Evolutionary conservation across 495 filamentous ascomycete genomes (phyloP).

Genomic region (Daldinia vernicosa): DNA sequence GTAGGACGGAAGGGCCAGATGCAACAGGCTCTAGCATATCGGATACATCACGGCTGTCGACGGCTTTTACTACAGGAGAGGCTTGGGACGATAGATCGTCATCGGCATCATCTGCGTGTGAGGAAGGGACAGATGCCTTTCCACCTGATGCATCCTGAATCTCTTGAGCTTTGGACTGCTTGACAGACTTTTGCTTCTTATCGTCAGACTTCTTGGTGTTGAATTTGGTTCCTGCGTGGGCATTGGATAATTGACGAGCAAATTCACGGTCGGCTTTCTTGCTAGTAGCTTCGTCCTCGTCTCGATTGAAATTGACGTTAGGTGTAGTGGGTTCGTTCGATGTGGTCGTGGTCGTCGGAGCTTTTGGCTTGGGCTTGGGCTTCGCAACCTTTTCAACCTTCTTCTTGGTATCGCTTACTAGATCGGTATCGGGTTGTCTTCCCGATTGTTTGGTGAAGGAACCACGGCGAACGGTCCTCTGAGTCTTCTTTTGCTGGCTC

Average conservation of each 20-base stretch:
- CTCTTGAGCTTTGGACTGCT: slow-evolving; percentile 62
- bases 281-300: slow-evolving; percentile 47
- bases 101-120: slow-evolving; percentile 82
- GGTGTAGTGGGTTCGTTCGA: slow-evolving; percentile 26
- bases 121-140: slow-evolving; percentile 68
- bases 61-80: slow-evolving; percentile 67
- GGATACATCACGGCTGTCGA: slow-evolving; percentile 68
- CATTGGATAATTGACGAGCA: slow-evolving; percentile 71
- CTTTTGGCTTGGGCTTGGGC: slow-evolving; percentile 45
- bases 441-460: slow-evolving; percentile 46
- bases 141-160: slow-evolving; percentile 45
- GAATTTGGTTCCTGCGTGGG: slow-evolving; percentile 70
- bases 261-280: slow-evolving; percentile 76
- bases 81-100: slow-evolving; percentile 74
- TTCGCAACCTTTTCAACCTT: slow-evolving; percentile 44
- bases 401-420: slow-evolving; percentile 41
- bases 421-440: slow-evolving; percentile 46
- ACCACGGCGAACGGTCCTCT: slow-evolving; percentile 45
- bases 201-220: slow-evolving; percentile 64
- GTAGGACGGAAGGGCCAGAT: slow-evolving; percentile 76
- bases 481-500: slow-evolving; percentile 50
- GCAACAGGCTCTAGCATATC: slow-evolving; percentile 86
- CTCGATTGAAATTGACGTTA: slow-evolving; percentile 36
- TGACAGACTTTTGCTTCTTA: slow-evolving; percentile 67
- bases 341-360: slow-evolving; percentile 26